These are phyloP conservation scores for Penicillium sclerotigenum DNA, from an alignment of 2,329 filamentous ascomycete genomes.

Conservation along the genomic window DNA sequence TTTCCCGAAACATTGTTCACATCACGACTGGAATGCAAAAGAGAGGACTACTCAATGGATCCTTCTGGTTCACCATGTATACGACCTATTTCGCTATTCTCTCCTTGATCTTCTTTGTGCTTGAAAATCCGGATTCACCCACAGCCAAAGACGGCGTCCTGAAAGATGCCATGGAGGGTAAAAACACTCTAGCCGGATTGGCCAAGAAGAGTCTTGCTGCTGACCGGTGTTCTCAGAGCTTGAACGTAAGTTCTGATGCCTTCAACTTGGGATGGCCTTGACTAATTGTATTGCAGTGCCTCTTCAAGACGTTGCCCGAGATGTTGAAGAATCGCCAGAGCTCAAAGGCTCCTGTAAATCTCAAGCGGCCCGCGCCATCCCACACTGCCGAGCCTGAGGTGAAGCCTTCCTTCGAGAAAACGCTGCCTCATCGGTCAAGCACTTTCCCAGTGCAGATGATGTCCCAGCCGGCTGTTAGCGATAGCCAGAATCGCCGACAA, in stretches of 20 bases:
- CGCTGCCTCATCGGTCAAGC: slow-evolving; percentile 35
- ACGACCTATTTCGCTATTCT: slow-evolving; percentile 66
- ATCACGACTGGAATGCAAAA: slow-evolving; percentile 64
- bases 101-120: slow-evolving; percentile 61
- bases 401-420: slow-evolving; percentile 20
- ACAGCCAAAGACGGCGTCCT: slow-evolving; percentile 69
- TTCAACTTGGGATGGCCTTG: neutral
- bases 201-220: slow-evolving; percentile 84
- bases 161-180: slow-evolving; percentile 79
- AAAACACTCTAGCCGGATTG: slow-evolving; percentile 74
- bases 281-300: slow-evolving; percentile 50
- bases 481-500: slow-evolving; percentile 24
- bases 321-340: slow-evolving; percentile 58
- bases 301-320: slow-evolving; percentile 82
- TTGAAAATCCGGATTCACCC: slow-evolving; percentile 61
- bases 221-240: slow-evolving; percentile 73
- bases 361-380: slow-evolving; percentile 47
- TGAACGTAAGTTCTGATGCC: slow-evolving; percentile 60
- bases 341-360: slow-evolving; percentile 45
- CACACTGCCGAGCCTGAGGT: slow-evolving; percentile 15
- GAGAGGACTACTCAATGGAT: slow-evolving; percentile 58
- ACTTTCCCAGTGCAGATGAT: slow-evolving; percentile 40
- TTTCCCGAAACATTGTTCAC: slow-evolving; percentile 64
- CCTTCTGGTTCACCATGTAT: slow-evolving; percentile 68
- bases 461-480: slow-evolving; percentile 24